Base-by-base conservation (phyloP, 345 rosid genomes). In the Ceriops decandra region DNA sequence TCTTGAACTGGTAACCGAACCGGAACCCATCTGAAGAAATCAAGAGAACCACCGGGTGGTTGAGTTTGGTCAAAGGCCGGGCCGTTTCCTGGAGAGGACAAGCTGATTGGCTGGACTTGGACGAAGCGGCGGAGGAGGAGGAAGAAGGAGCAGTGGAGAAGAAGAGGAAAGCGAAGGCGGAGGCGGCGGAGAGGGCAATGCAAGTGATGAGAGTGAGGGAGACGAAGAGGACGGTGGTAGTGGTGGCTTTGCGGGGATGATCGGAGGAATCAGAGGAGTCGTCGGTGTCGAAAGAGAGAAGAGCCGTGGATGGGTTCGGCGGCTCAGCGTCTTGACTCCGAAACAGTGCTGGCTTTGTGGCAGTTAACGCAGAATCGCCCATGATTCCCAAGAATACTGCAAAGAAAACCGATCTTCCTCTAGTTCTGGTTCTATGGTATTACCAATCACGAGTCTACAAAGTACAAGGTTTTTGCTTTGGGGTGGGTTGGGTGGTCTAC, bases 1-100 rank as follows among this genome's bases (percentile, higher is more conserved):
- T 78, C 83, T 93, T 93, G 87, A 79, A 85, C 52, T 93, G 98
- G 86, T 93, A 93, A 22, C 97, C 97, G 72, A 91, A 93, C 47
- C 97, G 90, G 77, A 93, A 93, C 72, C 97, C 98, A 33, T 93
- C 98, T 0, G 95, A 88, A 21, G 98, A 93, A 63, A 93, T 76
- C 80, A 93, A 72, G 5, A 93, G 75, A 54, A 91, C 97, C 9
- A 89, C 91, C 0, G 93, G 91, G 52, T 78, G 85, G 19, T 56
- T 73, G 59, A 93, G 88, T 66, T 85, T 89, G 68, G 81, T 81
- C 70, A 91, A 85, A 20, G 91, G 80, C 26, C 90, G 93, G 52
- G 89, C 76, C 0, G 79, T 54, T 68, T 82, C 61, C 56, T 73
- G 38, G 31, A 61, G 10, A 42, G 76, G 62, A 53, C 82, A 19